Base-by-base conservation (phyloP, 768 basidiomycete genomes). In the Gelatoporia subvermispora region DNA sequence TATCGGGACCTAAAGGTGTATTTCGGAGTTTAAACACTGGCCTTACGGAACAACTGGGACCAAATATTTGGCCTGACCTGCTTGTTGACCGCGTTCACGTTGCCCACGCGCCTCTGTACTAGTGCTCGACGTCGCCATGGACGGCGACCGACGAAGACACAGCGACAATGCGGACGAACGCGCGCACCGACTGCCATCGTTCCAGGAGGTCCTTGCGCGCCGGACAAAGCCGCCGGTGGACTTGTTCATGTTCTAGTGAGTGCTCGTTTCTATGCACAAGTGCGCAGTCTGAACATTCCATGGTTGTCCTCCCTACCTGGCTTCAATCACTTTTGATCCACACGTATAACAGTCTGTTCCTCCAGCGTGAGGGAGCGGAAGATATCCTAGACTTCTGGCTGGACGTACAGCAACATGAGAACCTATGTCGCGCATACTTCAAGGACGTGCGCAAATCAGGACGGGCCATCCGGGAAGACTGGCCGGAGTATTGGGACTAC, bases 371-470 rank as follows among this genome's bases (percentile, higher is more conserved):
- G 69, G 90, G 92, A 21, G 83, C 91, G 47, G 95, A 98, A 64
- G 96, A 99, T 66, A 88, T 93, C 42, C 72, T 99, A 39, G 96
- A 99, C 66, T 98, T 98, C 60, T 98, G 95, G 94, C 79, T 99
- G 23, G 96, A 99, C 65, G 96, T 98, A 5, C 93, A 96, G 59
- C 96, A 98, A 69, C 96, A 99, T 65, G 96, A 98, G 72, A 97
- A 97, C 64, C 82, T 99, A 28, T 98, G 95, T 67, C 81, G 94
- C 52, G 96, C 95, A 8, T 98, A 98, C 68, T 98, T 99, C 81
- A 96, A 97, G 75, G 96, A 98, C 67, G 83, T 99, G 45, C 86
- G 90, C 61, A 93, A 94, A 71, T 93, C 93, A 0, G 93, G 94
- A 2, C 81, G 88, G 22, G 82, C 87, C 11, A 88, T 99, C 65